Conservation (phyloP, 1,139 yeast genomes). For the Blastobotrys elegans region DNA sequence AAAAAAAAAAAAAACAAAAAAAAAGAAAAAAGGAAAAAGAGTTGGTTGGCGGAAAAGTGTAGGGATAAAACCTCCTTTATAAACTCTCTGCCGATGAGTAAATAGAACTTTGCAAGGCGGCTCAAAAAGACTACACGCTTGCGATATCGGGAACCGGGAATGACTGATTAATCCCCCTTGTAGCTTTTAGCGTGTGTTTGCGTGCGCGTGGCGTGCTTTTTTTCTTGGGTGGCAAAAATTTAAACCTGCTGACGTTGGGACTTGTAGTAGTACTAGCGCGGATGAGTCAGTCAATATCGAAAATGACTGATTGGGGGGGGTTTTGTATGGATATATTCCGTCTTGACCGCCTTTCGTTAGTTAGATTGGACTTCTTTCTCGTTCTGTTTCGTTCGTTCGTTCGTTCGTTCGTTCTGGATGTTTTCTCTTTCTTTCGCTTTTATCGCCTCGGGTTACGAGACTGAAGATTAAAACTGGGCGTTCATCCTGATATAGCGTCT, state of each 20-base stretch:
- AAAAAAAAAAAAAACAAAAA: neutral
- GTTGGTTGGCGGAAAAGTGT: neutral
- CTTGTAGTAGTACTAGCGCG: too few species aligned
- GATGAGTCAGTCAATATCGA: neutral
- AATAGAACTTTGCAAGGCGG: neutral
- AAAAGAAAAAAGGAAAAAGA: neutral
- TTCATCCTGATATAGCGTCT: neutral
- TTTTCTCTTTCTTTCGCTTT: neutral
- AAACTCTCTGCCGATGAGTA: neutral
- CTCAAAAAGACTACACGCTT: neutral
- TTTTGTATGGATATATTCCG: too few species aligned
- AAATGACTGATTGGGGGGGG: neutral
- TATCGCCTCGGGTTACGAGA: neutral
- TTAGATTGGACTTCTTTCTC: neutral
- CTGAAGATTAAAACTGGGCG: neutral
- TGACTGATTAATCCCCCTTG: neutral
- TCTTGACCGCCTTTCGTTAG: too few species aligned
- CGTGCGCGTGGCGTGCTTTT: conserved; percentile 1
- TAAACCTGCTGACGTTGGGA: too few species aligned
- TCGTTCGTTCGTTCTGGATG: neutral
- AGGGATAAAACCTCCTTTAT: neutral
- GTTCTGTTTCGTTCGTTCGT: neutral
- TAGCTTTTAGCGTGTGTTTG: neutral
- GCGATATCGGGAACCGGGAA: conserved; percentile 2
- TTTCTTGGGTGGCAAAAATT: neutral